Percentiles rank a stretch among this genome's conserved stretches.
phyloP scores from a whole-genome alignment of 345 rosid genomes.

The Melastoma malabathricum region DNA sequence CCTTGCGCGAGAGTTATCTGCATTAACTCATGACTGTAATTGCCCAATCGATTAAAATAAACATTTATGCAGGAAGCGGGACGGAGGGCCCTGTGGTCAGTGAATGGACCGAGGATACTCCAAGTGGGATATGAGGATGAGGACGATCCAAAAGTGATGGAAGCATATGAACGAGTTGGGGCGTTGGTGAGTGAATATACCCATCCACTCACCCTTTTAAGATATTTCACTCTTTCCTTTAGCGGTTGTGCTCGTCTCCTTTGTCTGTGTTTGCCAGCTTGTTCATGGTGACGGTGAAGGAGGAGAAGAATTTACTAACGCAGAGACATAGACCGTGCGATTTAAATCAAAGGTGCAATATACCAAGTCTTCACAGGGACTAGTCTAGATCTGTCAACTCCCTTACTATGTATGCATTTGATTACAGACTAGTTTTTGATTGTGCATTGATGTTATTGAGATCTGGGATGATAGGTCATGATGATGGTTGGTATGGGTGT shows the following conservation, averaged over 20 bases:
- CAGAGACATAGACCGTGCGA: slow-evolving; percentile 15
- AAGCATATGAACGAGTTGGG: slow-evolving; percentile 78
- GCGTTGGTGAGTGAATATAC: slow-evolving; percentile 43
- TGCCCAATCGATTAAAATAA: background rate
- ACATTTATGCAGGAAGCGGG: slow-evolving; percentile 53
- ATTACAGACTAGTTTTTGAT: too few relatives aligned
- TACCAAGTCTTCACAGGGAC: too few relatives aligned
- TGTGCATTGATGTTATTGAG: too few relatives aligned
- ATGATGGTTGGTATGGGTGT: too few relatives aligned
- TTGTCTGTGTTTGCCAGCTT: slow-evolving; percentile 24
- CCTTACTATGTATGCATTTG: too few relatives aligned
- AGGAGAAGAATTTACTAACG: slow-evolving; percentile 23
- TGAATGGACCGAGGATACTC: slow-evolving; percentile 72
- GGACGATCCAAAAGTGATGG: slow-evolving; percentile 78
- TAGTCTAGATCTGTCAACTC: too few relatives aligned
- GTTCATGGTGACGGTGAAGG: slow-evolving; percentile 30
- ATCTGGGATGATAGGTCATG: too few relatives aligned
- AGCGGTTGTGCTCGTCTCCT: background rate
- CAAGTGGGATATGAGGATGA: slow-evolving; percentile 86
- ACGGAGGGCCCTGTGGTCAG: slow-evolving; percentile 72
- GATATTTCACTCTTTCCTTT: background rate
- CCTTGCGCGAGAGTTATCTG: too few relatives aligned
- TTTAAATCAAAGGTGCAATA: too few relatives aligned
- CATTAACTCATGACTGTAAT: too few relatives aligned
- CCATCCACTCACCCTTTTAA: background rate